Conservation (phyloP, 768 basidiomycete genomes). For the Trametes gibbosa region DNA sequence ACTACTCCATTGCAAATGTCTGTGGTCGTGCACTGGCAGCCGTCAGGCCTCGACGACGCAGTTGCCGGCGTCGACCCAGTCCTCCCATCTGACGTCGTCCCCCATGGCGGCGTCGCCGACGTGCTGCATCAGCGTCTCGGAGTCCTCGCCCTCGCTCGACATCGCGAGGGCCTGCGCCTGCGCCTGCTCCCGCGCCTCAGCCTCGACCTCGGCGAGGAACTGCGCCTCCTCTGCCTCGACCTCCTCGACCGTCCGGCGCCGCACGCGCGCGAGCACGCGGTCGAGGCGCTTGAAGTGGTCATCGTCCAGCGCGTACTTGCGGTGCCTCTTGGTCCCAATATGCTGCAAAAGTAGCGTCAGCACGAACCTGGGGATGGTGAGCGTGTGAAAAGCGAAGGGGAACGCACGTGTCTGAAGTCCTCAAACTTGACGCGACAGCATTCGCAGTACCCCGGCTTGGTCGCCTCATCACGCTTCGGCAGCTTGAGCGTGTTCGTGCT, state of each 20-base stretch:
- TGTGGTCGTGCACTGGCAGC: background rate
- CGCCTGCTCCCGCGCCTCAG: background rate
- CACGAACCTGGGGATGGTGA: background rate
- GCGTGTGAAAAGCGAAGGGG: background rate
- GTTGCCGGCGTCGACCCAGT: slow-evolving; percentile 24
- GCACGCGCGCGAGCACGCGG: slow-evolving; percentile 61
- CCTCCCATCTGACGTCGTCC: slow-evolving; percentile 27
- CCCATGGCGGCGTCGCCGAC: background rate
- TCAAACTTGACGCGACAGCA: slow-evolving; percentile 90
- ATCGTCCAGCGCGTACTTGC: slow-evolving; percentile 75
- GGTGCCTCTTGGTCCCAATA: slow-evolving; percentile 66
- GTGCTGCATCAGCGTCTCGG: slow-evolving; percentile 7
- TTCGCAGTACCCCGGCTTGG: slow-evolving; percentile 96
- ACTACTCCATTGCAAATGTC: background rate
- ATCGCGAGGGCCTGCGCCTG: background rate
- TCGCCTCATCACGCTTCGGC: slow-evolving; percentile 78
- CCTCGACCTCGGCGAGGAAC: slow-evolving; percentile 5
- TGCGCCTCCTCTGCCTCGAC: slow-evolving; percentile 21
- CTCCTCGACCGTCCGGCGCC: slow-evolving; percentile 41
- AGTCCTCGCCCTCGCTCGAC: slow-evolving; percentile 1
- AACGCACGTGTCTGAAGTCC: slow-evolving; percentile 76
- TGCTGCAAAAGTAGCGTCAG: slow-evolving; percentile 49
- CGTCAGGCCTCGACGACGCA: slow-evolving; percentile 7
- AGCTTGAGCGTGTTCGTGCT: slow-evolving; percentile 77
- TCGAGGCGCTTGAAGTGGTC: slow-evolving; percentile 82